Evolutionary conservation across 805 yeast genomes (phyloP).

Genomic region (Candida xiaguanensis): DNA sequence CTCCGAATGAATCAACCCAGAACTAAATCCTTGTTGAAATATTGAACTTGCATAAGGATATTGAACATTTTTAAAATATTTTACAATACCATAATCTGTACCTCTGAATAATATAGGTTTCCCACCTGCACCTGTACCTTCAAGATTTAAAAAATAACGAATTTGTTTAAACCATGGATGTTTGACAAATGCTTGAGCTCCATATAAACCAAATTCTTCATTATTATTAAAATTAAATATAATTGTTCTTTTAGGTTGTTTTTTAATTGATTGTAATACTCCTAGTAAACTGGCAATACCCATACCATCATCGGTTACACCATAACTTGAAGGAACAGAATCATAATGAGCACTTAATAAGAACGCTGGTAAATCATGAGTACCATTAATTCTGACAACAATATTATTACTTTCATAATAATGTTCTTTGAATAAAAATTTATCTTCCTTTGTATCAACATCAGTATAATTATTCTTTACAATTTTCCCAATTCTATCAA

Average conservation of each 20-base stretch:
- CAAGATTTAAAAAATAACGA: slow-evolving; percentile 70
- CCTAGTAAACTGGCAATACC: slow-evolving; percentile 83
- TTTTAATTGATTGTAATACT: slow-evolving; percentile 47
- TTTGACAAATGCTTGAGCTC: slow-evolving; percentile 68
- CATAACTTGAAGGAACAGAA: slow-evolving; percentile 81
- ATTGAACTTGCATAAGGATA: slow-evolving; percentile 77
- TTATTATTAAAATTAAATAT: slow-evolving; percentile 84
- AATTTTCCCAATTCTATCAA: slow-evolving; percentile 36
- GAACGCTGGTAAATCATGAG: slow-evolving; percentile 58
- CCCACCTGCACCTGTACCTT: slow-evolving; percentile 93
- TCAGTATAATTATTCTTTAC: slow-evolving; percentile 27
- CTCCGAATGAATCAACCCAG: slow-evolving; percentile 68
- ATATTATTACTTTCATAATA: slow-evolving; percentile 82
- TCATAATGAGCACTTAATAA: slow-evolving; percentile 84
- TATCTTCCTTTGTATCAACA: slow-evolving; percentile 39
- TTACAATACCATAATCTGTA: slow-evolving; percentile 71
- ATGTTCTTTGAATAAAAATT: slow-evolving; percentile 51
- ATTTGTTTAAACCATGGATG: slow-evolving; percentile 71
- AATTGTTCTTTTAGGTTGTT: slow-evolving; percentile 66
- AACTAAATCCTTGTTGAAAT: slow-evolving; percentile 80
- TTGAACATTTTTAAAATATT: slow-evolving; percentile 50
- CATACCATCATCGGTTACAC: slow-evolving; percentile 90
- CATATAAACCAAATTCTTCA: slow-evolving; percentile 84
- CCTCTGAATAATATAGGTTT: slow-evolving; percentile 78
- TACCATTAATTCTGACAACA: slow-evolving; percentile 71